Base-by-base conservation (phyloP, 331 rosid species). In the Pyracantha coccinea region DNA sequence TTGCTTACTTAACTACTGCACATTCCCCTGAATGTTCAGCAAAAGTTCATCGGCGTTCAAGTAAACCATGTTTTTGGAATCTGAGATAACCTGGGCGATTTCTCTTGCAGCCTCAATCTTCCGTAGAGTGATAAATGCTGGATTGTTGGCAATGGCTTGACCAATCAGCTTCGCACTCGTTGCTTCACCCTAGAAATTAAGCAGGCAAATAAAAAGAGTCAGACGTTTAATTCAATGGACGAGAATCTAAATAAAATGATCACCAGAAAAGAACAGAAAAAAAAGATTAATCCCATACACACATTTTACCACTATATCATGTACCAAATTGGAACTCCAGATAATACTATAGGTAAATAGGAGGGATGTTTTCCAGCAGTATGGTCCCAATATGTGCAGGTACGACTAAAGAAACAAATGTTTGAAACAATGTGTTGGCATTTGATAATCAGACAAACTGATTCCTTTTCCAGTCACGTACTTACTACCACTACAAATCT, bases 81-180 rank as follows among this genome's bases (percentile, higher is more conserved):
- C 77, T 35, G 99, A 76, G 68, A 94, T 77, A 1, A 89, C 84
- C 29, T 86, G 93, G 0, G 97, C 97, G 28, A 89, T 94, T 50
- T 91, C 99, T 74, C 99, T 86, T 1, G 93, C 91, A 7, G 96
- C 96, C 85, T 94, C 99, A 50, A 94, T 94, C 88, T 89, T 94
- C 90, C 97, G 86, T 65, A 92, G 84, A 19, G 93, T 85, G 82
- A 89, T 81, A 66, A 92, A 92, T 10, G 97, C 92, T 29, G 93
- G 88, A 68, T 94, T 92, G 71, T 88, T 86, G 74, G 99, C 85
- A 58, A 90, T 90, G n/a, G 99, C 93, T 83, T 90, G 80, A 44
- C 97, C 97, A 16, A 94, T 92, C 75, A 94, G 85, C 80, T 85
- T 82, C 31, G 91, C 99, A 86, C 97, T 90, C 57, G 79, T 85